Percentiles rank a stretch among this genome's conserved stretches.
Conservation (phyloP, 2,329 filamentous ascomycete genomes). For the Tympanopsis confertula region DNA sequence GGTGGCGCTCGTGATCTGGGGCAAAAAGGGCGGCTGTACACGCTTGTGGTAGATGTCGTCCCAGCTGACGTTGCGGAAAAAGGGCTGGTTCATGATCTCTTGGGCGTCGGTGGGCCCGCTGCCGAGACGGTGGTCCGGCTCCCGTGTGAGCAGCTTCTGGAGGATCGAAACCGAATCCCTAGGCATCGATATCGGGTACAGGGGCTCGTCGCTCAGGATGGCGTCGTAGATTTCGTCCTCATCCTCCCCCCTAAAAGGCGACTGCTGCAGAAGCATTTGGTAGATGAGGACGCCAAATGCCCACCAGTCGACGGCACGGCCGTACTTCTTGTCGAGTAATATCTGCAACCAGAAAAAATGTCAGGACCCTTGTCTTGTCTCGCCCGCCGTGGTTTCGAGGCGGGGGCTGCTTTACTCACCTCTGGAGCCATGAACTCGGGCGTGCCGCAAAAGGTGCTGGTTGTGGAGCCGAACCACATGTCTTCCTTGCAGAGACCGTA, state of each 20-base stretch:
- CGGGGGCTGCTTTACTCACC: constrained; percentile 37
- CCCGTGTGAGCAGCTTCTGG: constrained; percentile 89
- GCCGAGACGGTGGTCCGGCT: constrained; percentile 84
- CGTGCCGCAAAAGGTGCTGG: constrained; percentile 97
- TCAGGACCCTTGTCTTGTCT: not conserved
- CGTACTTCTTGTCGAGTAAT: constrained; percentile 94
- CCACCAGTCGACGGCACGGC: constrained; percentile 97
- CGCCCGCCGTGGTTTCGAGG: not conserved
- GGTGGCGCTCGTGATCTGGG: constrained; percentile 78
- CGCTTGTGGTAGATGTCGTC: constrained; percentile 97
- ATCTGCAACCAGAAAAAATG: constrained; percentile 47
- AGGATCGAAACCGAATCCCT: constrained; percentile 94
- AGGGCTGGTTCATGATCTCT: constrained; percentile 97
- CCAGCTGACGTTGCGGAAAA: constrained; percentile 97
- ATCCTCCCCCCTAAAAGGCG: constrained; percentile 94
- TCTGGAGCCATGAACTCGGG: constrained; percentile 99
- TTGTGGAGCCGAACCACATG: constrained; percentile 98
- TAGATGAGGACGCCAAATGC: constrained; percentile 98
- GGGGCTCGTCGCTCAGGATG: constrained; percentile 89
- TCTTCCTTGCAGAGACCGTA: constrained; percentile 99
- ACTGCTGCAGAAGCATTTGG: constrained; percentile 98
- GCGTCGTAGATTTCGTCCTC: constrained; percentile 99
- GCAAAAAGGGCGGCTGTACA: constrained; percentile 77
- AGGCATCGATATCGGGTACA: constrained; percentile 98
- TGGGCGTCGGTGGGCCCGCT: constrained; percentile 94